Percentiles rank a stretch among this genome's conserved stretches.
phyloP scores from a whole-genome alignment of 331 rosid species.

The Quercus tomentella region DNA sequence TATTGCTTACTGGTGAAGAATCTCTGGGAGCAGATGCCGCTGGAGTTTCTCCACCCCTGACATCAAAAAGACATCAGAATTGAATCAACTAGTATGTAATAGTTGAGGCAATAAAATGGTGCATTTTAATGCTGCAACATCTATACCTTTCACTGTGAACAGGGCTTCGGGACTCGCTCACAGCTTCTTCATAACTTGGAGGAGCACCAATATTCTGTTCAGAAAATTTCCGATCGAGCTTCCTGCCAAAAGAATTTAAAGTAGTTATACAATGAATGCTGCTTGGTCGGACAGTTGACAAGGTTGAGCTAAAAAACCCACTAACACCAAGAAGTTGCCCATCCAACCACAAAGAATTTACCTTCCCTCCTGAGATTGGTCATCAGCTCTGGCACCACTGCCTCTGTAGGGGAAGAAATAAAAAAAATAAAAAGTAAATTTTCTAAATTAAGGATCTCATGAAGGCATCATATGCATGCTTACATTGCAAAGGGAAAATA shows the following conservation, averaged over 20 bases:
- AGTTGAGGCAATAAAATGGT: neutral
- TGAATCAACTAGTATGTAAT: slow-evolving; percentile 6
- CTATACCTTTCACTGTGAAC: slow-evolving; percentile 52
- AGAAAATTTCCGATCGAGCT: slow-evolving; percentile 57
- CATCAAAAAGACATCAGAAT: slow-evolving; percentile 18
- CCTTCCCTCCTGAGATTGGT: slow-evolving; percentile 83
- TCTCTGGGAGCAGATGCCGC: slow-evolving; percentile 48
- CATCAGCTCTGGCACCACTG: slow-evolving; percentile 70
- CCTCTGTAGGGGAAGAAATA: slow-evolving; percentile 44
- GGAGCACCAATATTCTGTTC: slow-evolving; percentile 69
- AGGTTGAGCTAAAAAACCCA: neutral
- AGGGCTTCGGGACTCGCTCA: slow-evolving; percentile 63
- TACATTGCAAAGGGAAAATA: neutral
- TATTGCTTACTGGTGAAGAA: slow-evolving; percentile 31
- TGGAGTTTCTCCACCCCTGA: slow-evolving; percentile 60
- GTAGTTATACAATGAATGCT: neutral
- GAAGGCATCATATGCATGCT: neutral
- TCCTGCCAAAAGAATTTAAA: slow-evolving; percentile 27
- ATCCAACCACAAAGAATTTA: slow-evolving; percentile 19
- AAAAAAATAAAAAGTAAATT: neutral
- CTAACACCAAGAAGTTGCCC: neutral
- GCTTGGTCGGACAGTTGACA: neutral
- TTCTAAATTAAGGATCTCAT: neutral
- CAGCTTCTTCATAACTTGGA: slow-evolving; percentile 78
- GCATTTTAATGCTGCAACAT: slow-evolving; percentile 1